These are phyloP conservation scores for Naganishia cerealis DNA, from an alignment of 1,284 basidiomycete genomes.

Conservation along the genomic window DNA sequence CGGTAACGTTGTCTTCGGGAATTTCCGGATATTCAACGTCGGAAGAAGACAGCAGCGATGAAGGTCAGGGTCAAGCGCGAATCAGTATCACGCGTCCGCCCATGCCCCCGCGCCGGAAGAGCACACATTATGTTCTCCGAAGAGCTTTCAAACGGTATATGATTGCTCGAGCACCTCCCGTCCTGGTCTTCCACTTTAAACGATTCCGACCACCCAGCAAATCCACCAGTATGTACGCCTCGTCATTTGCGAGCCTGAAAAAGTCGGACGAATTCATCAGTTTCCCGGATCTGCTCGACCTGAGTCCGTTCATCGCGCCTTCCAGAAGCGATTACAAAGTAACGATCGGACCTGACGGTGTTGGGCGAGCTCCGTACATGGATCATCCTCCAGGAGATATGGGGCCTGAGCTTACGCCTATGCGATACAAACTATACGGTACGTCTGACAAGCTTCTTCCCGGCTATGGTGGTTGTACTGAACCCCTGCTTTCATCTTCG, in stretches of 20 bases:
- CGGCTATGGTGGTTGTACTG: background rate
- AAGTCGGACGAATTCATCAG: constrained; percentile 76
- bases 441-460: constrained; percentile 24
- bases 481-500: constrained; percentile 33
- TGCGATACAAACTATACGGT: constrained; percentile 52
- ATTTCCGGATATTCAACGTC: constrained; percentile 32
- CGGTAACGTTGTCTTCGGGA: constrained; percentile 19
- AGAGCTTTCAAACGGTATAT: constrained; percentile 91
- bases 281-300: constrained; percentile 80
- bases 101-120: constrained; percentile 40
- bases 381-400: constrained; percentile 50
- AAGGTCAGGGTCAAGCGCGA: constrained; percentile 11
- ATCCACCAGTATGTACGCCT: constrained; percentile 37
- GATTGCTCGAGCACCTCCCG: constrained; percentile 78
- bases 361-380: constrained; percentile 47
- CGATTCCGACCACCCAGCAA: constrained; percentile 74
- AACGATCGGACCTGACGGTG: constrained; percentile 38
- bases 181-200: constrained; percentile 89
- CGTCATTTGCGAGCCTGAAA: constrained; percentile 49
- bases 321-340: constrained; percentile 55
- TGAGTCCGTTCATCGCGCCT: constrained; percentile 82
- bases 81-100: constrained; percentile 36
- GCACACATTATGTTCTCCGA: constrained; percentile 63
- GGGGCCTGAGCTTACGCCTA: constrained; percentile 44
- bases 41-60: constrained; percentile 31